Evolutionary conservation across 768 basidiomycete genomes (phyloP), one percentile per base, ranked within the genome.

Genomic region (Kondoa malvinella): DNA sequence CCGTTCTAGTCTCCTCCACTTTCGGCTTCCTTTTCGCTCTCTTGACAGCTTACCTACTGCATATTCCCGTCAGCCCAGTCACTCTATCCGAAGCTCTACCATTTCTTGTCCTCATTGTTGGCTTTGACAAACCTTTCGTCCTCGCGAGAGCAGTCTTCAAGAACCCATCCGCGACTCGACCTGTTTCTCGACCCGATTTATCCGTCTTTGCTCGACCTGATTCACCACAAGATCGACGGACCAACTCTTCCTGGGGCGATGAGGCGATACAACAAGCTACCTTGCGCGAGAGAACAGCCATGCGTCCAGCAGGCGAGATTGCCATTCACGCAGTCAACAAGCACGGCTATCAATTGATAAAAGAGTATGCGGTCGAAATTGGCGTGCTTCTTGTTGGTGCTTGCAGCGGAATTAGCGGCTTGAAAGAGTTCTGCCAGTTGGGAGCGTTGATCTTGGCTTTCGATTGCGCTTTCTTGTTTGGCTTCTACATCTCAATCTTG

Each of bases 81-180:
- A 86, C 86, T 12, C 82, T 99, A 64, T 90, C 89, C 12, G 95
- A 99, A 77, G 94, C 95, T 0, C 83, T 99, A 0, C 95, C 95
- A 0, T 97, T 97, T 85, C 81, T 97, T 61, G 92, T 99, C 34
- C 94, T 94, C 77, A 95, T 92, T 1, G 85, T 99, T 69, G 94
- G 94, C 4, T 99, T 97, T 77, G 95, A 99, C 78, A 97, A 99
- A 77, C 94, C 92, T 0, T 85, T 94, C 59, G 84, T 89, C 4
- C 85, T 99, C 29, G 92, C 92, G 1, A 82, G 86, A 15, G 87
- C 91, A 1, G 88, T 97, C 17, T 89, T 96, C 78, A 82, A 84
- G 31, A 88, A 92, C 72, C 88, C 87, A 1, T 14, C 71, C 70
- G 15, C 25, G 60, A 32, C 67, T 58, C 14, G 66, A 60, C 3